Evolutionary conservation across 2,329 filamentous ascomycete species (phyloP).

Genomic region (Venturia effusa): DNA sequence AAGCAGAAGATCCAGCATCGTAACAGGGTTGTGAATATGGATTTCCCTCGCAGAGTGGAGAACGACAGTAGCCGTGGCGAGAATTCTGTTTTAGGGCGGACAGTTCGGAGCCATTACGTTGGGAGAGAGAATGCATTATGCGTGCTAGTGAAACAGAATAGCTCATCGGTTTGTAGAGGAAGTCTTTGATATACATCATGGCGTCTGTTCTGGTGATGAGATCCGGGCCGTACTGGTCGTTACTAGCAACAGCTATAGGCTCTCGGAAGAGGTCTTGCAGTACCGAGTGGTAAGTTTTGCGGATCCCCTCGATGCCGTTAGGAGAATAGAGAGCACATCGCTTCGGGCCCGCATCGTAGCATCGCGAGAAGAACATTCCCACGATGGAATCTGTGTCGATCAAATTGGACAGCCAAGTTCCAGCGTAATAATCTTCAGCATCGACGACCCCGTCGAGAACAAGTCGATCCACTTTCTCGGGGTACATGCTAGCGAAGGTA

Average conservation of each 20-base stretch:
- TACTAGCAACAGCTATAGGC: conserved; percentile 25
- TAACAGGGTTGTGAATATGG: conserved; percentile 11
- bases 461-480: conserved; percentile 24
- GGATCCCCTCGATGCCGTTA: conserved; percentile 24
- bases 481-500: conserved; percentile 29
- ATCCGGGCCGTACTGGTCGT: conserved; percentile 20
- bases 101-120: conserved; percentile 10
- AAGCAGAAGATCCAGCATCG: background rate
- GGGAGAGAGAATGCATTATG: conserved; percentile 3
- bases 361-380: conserved; percentile 34
- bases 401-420: conserved; percentile 28
- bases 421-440: conserved; percentile 25
- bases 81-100: conserved; percentile 9
- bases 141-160: conserved; percentile 6
- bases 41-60: conserved; percentile 2
- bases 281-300: conserved; percentile 23
- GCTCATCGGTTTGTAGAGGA: conserved; percentile 10
- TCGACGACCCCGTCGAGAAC: conserved; percentile 38
- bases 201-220: conserved; percentile 32
- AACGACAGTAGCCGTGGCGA: background rate
- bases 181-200: conserved; percentile 9
- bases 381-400: conserved; percentile 34
- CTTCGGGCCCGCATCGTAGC: conserved; percentile 29
- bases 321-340: conserved; percentile 28
- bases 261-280: conserved; percentile 28